Evolutionary conservation across 73 alveolate genomes (phyloP).

Genomic region (Breviolum minutum): DNA sequence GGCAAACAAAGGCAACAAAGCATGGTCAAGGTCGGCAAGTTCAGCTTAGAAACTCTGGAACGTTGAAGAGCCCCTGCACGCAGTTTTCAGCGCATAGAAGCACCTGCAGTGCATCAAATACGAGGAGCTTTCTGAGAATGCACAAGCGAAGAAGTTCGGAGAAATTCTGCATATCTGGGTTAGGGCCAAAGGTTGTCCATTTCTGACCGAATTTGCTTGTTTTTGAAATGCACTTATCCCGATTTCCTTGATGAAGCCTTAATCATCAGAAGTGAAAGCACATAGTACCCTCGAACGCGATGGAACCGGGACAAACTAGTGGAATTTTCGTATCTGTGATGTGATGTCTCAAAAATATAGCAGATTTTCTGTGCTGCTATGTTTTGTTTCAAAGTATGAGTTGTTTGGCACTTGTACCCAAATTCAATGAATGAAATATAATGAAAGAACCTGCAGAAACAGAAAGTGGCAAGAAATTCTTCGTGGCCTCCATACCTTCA

Average conservation of each 20-base stretch:
- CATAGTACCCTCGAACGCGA: no score
- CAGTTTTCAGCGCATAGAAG: slow-evolving; percentile 89
- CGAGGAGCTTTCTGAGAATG: background rate
- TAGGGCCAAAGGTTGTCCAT: background rate
- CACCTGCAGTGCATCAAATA: slow-evolving; percentile 7
- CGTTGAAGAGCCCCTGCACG: slow-evolving; percentile 92
- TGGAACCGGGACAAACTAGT: no score
- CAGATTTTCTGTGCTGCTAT: no score
- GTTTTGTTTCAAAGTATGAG: no score
- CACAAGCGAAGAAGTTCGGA: background rate
- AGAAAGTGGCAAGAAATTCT: no score
- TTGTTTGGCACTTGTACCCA: background rate
- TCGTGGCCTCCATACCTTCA: slow-evolving; percentile 89
- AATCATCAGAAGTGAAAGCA: no score
- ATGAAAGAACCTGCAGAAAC: no score
- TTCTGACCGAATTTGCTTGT: no score
- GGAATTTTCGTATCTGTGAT: no score
- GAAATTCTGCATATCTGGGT: background rate
- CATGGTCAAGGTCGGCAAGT: background rate
- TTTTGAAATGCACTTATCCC: no score
- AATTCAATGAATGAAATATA: background rate
- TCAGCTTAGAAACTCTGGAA: slow-evolving; percentile 43
- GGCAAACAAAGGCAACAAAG: background rate
- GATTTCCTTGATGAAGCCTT: no score
- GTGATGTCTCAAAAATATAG: no score